Evolutionary conservation across 1,284 basidiomycete species (phyloP).

Genomic region (Xerocomus minutiporus): DNA sequence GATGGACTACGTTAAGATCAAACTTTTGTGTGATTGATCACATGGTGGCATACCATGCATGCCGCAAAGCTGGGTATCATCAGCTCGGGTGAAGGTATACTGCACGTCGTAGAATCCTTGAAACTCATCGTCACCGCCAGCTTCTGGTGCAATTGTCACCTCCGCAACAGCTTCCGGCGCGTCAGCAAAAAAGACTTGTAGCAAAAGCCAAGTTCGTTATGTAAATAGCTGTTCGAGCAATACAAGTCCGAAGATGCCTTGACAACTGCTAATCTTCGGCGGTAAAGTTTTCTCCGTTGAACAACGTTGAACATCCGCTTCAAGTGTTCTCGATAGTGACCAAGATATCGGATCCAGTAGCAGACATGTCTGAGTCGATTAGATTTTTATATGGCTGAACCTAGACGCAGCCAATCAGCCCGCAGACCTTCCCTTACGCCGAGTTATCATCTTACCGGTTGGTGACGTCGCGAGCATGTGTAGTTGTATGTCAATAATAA

Average conservation of each 20-base stretch:
- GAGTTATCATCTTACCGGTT: neutral
- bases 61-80: slow-evolving; percentile 36
- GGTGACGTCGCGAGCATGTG: neutral
- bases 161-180: neutral
- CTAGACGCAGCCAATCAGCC: neutral
- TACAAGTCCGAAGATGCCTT: slow-evolving; percentile 47
- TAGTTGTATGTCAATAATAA: neutral
- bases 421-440: too few relatives aligned
- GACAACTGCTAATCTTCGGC: slow-evolving; percentile 57
- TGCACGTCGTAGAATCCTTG: slow-evolving; percentile 48
- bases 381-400: neutral
- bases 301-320: slow-evolving; percentile 38
- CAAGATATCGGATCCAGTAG: slow-evolving; percentile 67
- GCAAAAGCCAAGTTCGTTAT: slow-evolving; percentile 56
- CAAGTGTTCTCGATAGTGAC: slow-evolving; percentile 64
- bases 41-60: neutral
- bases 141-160: slow-evolving; percentile 37
- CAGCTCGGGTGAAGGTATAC: slow-evolving; percentile 56
- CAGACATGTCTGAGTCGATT: slow-evolving; percentile 13
- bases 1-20: slow-evolving; percentile 41
- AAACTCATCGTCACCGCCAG: slow-evolving; percentile 61
- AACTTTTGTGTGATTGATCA: neutral
- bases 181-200: neutral
- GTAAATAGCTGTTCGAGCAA: slow-evolving; percentile 52
- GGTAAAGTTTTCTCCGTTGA: slow-evolving; percentile 41